phyloP scores from a whole-genome alignment of 441 rosid genomes.

The Biscutella laevigata region DNA sequence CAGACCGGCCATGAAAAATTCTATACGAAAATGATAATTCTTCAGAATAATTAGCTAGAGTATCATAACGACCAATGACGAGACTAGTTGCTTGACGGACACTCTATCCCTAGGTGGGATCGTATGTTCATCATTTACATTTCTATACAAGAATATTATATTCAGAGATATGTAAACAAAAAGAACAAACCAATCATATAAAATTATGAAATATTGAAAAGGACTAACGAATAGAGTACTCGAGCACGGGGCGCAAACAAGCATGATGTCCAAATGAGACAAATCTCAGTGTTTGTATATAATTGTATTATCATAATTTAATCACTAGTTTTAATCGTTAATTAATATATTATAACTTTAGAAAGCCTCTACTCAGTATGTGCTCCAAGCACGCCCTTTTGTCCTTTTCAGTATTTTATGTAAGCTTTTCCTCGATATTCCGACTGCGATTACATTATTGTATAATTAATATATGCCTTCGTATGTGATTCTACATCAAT shows the following conservation, averaged over 20 bases:
- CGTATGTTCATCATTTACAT: too few relatives aligned
- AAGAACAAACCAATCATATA: background rate
- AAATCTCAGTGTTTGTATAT: background rate
- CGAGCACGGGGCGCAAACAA: constrained; percentile 24
- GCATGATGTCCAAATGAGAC: constrained; percentile 20
- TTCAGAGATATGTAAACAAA: background rate
- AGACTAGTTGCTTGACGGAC: too few relatives aligned
- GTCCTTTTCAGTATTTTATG: constrained; percentile 4
- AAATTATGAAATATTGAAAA: background rate
- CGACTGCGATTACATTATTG: too few relatives aligned
- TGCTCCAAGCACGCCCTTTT: constrained; percentile 21
- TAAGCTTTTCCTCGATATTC: too few relatives aligned
- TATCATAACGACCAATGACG: too few relatives aligned
- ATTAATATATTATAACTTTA: constrained; percentile 17
- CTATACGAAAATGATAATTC: too few relatives aligned
- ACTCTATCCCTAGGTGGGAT: too few relatives aligned
- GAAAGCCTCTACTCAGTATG: constrained; percentile 10
- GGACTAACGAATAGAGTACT: constrained; percentile 6
- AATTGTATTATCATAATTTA: constrained; percentile 16
- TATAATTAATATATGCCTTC: too few relatives aligned
- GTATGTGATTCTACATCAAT: background rate
- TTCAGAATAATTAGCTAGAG: too few relatives aligned
- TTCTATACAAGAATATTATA: too few relatives aligned
- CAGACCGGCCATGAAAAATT: too few relatives aligned
- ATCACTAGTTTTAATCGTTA: constrained; percentile 17